Evolutionary conservation across 805 yeast genomes (phyloP).

Genomic region (Candida schatavii): DNA sequence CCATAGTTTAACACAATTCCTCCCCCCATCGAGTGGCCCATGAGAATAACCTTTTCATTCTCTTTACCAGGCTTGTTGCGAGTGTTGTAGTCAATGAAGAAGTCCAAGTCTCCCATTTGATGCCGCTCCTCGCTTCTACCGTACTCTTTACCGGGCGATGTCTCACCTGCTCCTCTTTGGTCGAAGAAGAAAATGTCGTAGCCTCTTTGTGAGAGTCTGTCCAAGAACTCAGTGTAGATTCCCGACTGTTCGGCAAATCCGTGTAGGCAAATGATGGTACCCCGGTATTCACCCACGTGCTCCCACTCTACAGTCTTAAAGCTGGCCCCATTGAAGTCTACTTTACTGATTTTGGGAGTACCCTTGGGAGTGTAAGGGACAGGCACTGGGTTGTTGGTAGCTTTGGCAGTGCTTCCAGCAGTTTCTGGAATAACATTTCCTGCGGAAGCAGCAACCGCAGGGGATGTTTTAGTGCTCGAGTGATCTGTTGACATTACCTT

Average conservation of each 20-base stretch:
- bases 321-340: constrained; percentile 36
- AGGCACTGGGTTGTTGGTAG: constrained; percentile 1
- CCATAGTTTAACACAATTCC: constrained; percentile 66
- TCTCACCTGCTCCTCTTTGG: constrained; percentile 74
- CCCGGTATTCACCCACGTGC: constrained; percentile 35
- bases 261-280: constrained; percentile 60
- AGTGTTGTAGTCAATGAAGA: constrained; percentile 30
- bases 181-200: constrained; percentile 68
- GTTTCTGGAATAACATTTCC: background rate
- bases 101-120: constrained; percentile 59
- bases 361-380: constrained; percentile 36
- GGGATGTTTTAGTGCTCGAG: background rate
- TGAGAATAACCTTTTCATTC: constrained; percentile 45
- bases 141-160: constrained; percentile 49
- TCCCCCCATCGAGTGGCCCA: constrained; percentile 85
- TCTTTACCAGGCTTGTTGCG: constrained; percentile 20
- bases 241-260: constrained; percentile 65
- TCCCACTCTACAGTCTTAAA: constrained; percentile 42
- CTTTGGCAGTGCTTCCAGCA: background rate
- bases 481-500: background rate
- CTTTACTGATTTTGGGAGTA: constrained; percentile 23
- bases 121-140: constrained; percentile 59
- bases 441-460: background rate
- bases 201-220: constrained; percentile 49
- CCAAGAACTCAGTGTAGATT: constrained; percentile 51